These are phyloP conservation scores for Leucaena leucocephala DNA, from an alignment of 306 rosid genomes.

Conservation along the genomic window DNA sequence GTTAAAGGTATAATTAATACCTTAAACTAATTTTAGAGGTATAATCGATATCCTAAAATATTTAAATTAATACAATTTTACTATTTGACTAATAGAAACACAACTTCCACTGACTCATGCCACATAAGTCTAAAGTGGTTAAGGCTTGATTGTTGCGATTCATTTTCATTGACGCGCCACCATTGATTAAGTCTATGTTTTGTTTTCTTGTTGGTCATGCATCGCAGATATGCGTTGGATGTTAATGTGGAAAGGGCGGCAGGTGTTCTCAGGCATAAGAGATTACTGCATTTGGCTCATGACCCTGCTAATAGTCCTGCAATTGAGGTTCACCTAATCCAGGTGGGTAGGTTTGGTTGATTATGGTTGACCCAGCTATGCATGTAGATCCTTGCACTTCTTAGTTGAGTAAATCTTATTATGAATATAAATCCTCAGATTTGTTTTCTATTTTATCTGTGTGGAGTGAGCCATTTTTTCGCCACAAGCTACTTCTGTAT, in stretches of 20 bases:
- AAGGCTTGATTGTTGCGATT: conserved; percentile 14
- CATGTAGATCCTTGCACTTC: neutral
- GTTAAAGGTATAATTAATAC: too few species aligned
- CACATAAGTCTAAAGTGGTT: too few species aligned
- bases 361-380: neutral
- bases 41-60: too few species aligned
- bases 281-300: conserved; percentile 79
- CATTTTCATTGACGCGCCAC: neutral
- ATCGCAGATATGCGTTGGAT: conserved; percentile 88
- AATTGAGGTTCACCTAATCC: conserved; percentile 92
- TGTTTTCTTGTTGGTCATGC: conserved; percentile 9
- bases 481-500: conserved; percentile 24
- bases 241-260: conserved; percentile 96
- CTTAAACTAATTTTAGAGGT: too few species aligned
- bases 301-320: conserved; percentile 92
- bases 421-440: neutral
- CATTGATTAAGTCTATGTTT: conserved; percentile 28
- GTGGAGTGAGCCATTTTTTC: conserved; percentile 17
- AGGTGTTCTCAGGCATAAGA: conserved; percentile 93
- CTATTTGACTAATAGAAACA: too few species aligned
- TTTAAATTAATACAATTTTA: too few species aligned
- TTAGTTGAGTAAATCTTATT: neutral
- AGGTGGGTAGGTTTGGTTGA: conserved; percentile 51
- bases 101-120: too few species aligned
- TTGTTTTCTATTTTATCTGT: neutral